Evolutionary conservation across 495 filamentous ascomycete genomes (phyloP).

Genomic region (Hypoxylon lenormandii): DNA sequence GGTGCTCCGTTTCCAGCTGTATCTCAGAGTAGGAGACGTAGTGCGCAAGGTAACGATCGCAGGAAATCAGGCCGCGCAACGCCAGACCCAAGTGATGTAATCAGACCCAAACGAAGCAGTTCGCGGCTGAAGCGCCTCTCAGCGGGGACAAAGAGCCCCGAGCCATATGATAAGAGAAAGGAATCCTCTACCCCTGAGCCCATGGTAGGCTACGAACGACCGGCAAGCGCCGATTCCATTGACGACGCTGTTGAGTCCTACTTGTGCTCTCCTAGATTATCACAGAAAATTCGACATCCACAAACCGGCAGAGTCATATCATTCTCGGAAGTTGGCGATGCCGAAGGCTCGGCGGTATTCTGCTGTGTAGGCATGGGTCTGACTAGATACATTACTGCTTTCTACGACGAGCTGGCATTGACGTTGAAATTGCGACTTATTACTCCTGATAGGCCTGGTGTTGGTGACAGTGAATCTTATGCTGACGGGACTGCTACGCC

Average conservation of each 20-base stretch:
- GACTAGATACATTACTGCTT: slow-evolving; percentile 94
- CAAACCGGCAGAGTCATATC: slow-evolving; percentile 87
- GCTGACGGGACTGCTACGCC: slow-evolving; percentile 83
- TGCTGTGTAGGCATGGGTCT: slow-evolving; percentile 98
- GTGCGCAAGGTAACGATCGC: slow-evolving; percentile 57
- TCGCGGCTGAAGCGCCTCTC: slow-evolving; percentile 63
- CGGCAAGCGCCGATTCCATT: slow-evolving; percentile 83
- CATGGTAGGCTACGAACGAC: slow-evolving; percentile 67
- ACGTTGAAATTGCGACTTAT: slow-evolving; percentile 90
- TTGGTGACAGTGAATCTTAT: slow-evolving; percentile 90
- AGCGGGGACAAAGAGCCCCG: slow-evolving; percentile 55
- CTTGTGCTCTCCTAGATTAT: slow-evolving; percentile 81
- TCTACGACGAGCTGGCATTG: slow-evolving; percentile 94
- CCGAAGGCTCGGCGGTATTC: slow-evolving; percentile 89
- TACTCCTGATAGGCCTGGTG: slow-evolving; percentile 92
- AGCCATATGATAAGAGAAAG: slow-evolving; percentile 48
- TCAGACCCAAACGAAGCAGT: slow-evolving; percentile 60
- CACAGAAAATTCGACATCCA: slow-evolving; percentile 86
- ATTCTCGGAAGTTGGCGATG: slow-evolving; percentile 96
- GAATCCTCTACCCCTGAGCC: slow-evolving; percentile 49
- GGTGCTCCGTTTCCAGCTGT: slow-evolving; percentile 78
- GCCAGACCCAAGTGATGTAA: slow-evolving; percentile 56
- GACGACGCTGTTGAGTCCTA: slow-evolving; percentile 90
- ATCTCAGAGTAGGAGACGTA: slow-evolving; percentile 65
- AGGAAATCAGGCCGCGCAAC: slow-evolving; percentile 57